Evolutionary conservation across 331 rosid genomes (phyloP).

Genomic region (Quercus lobata): DNA sequence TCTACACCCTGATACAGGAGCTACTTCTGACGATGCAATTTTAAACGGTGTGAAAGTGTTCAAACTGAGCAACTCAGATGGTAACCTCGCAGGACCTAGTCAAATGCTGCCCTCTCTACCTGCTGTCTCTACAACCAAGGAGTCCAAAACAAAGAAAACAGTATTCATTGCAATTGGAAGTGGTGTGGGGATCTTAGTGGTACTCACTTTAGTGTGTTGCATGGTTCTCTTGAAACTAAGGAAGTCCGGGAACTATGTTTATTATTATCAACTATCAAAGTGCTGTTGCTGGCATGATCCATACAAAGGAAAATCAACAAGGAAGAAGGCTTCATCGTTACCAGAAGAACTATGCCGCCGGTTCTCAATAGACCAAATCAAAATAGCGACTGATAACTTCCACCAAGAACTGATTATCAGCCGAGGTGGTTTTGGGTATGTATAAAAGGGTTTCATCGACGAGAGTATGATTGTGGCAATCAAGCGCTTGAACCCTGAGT

Average conservation of each 20-base stretch:
- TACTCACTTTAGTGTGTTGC: background rate
- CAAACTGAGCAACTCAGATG: no score
- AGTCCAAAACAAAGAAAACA: background rate
- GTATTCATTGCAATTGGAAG: background rate
- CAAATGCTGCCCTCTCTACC: no score
- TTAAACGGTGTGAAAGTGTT: no score
- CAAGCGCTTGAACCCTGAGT: no score
- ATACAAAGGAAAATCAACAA: background rate
- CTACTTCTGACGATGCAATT: no score
- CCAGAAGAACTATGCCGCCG: background rate
- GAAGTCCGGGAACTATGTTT: background rate
- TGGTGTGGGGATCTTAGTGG: background rate
- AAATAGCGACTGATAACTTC: background rate
- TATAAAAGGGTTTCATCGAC: background rate
- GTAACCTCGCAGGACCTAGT: no score
- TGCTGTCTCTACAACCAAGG: background rate
- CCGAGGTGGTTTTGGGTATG: background rate
- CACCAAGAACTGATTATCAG: background rate
- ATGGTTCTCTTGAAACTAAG: background rate
- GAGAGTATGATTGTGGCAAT: background rate
- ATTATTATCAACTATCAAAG: background rate
- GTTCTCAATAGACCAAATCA: background rate
- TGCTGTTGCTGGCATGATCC: background rate
- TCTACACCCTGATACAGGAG: no score
- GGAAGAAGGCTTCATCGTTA: background rate